Percentiles rank a stretch among this genome's conserved stretches.
Conservation (phyloP, 106 monocot genomes). For the Dioscorea dumetorum region DNA sequence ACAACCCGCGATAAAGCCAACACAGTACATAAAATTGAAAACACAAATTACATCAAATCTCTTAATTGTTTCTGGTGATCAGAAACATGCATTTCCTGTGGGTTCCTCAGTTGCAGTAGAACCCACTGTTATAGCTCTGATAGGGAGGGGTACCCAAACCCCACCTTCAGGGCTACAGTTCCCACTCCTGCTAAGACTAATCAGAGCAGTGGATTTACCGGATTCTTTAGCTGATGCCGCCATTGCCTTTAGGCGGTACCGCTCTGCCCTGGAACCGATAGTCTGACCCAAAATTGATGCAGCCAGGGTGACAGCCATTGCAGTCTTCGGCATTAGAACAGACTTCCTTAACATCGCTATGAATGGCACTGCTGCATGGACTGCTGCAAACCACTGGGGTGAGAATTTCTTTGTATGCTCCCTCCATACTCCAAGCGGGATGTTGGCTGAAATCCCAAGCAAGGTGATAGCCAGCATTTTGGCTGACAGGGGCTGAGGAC, state of each 20-base stretch:
- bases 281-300: conserved; percentile 53
- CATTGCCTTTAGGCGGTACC: conserved; percentile 21
- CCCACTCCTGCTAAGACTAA: neutral
- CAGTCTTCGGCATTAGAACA: conserved; percentile 49
- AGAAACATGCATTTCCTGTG: conserved; percentile 8
- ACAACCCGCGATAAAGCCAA: too few relatives aligned
- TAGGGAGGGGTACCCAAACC: conserved; percentile 20
- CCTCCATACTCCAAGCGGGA: conserved; percentile 45
- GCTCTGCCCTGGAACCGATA: conserved; percentile 42
- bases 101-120: neutral
- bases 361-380: conserved; percentile 48
- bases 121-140: neutral
- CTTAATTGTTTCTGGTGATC: neutral
- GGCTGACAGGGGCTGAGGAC: conserved; percentile 33
- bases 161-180: conserved; percentile 2
- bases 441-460: conserved; percentile 44
- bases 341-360: conserved; percentile 44
- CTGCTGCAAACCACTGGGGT: conserved; percentile 33
- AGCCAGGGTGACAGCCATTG: conserved; percentile 37
- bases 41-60: too few relatives aligned
- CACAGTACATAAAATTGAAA: too few relatives aligned
- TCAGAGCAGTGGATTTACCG: neutral
- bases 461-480: conserved; percentile 36
- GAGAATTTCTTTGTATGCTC: conserved; percentile 49
- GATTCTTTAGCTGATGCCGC: neutral